These are phyloP conservation scores for Eudorina sp. DNA, from an alignment of 139 green algal species.

Conservation along the genomic window DNA sequence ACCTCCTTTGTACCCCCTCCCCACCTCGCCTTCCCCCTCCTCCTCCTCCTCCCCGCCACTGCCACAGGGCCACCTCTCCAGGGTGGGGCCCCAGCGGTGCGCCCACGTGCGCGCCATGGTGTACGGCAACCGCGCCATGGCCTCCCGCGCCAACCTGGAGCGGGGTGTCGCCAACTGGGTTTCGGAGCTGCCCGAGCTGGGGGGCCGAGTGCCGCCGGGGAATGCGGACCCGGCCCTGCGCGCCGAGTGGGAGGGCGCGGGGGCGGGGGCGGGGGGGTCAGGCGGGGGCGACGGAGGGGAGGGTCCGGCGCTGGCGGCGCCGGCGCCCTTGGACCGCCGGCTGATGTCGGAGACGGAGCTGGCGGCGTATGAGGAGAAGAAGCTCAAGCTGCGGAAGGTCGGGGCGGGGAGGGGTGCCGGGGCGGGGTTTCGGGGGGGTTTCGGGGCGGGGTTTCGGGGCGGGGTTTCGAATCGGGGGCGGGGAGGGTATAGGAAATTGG, in stretches of 20 bases:
- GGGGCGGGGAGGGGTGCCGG: not conserved
- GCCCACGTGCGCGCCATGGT: slow-evolving; percentile 77
- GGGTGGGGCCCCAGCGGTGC: slow-evolving; percentile 71
- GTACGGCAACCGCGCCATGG: slow-evolving; percentile 88
- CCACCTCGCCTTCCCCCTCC: not conserved
- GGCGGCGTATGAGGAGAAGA: slow-evolving; percentile 88
- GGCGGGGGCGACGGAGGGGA: slow-evolving; percentile 6
- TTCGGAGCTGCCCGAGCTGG: slow-evolving; percentile 48
- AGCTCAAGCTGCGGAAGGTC: slow-evolving; percentile 81
- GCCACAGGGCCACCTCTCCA: slow-evolving; percentile 61
- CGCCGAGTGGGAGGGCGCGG: slow-evolving; percentile 28
- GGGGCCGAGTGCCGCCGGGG: slow-evolving; percentile 80
- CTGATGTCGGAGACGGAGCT: slow-evolving; percentile 71
- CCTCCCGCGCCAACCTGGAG: slow-evolving; percentile 76
- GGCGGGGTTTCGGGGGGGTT: not conserved
- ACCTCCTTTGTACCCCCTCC: too few relatives aligned
- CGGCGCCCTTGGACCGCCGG: not conserved
- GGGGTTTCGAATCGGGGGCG: too few relatives aligned
- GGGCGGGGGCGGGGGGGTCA: not conserved
- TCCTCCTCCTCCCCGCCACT: not conserved
- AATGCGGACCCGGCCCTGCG: slow-evolving; percentile 65
- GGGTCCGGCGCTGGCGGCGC: not conserved
- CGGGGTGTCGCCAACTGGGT: slow-evolving; percentile 61
- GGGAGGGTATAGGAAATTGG: too few relatives aligned
- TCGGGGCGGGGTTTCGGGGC: too few relatives aligned